These are phyloP conservation scores for Oryza coarctata DNA, from an alignment of 176 grass and related monocot genomes.

Conservation along the genomic window DNA sequence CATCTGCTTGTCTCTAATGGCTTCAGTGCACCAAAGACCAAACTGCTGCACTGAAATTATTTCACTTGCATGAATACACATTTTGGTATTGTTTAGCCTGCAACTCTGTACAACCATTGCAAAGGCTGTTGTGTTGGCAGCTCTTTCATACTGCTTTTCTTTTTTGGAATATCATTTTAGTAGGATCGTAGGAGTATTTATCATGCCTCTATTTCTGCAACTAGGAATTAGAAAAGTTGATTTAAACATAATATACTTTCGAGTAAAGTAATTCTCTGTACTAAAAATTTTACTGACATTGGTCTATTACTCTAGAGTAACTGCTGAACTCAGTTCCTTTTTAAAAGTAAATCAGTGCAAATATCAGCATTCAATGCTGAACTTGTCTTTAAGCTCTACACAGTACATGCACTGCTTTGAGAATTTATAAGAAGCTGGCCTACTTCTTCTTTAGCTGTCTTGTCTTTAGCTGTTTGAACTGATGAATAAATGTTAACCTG, in stretches of 20 bases:
- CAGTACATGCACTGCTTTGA: background rate
- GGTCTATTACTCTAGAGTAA: background rate
- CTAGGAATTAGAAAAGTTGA: background rate
- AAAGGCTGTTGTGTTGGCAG: background rate
- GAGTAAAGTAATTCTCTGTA: background rate
- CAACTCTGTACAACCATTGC: background rate
- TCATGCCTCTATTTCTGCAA: background rate
- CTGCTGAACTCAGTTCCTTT: background rate
- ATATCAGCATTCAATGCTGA: background rate
- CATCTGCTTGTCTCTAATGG: background rate
- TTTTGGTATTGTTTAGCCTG: background rate
- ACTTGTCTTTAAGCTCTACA: background rate
- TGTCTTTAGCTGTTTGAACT: background rate
- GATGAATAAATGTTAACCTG: background rate
- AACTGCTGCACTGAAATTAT: background rate
- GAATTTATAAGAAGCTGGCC: background rate
- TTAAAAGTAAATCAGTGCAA: slow-evolving; percentile 3
- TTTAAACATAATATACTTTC: background rate
- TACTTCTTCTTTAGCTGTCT: background rate
- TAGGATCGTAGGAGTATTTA: background rate
- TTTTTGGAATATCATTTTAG: background rate
- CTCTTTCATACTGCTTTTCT: background rate
- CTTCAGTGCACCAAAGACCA: background rate
- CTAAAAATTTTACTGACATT: background rate
- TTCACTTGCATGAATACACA: background rate